A percentile compares a stretch with the other conserved stretches of the same genome.
Conservation (phyloP, 2,329 filamentous ascomycete genomes). For the Rugonectria rugulosa region DNA sequence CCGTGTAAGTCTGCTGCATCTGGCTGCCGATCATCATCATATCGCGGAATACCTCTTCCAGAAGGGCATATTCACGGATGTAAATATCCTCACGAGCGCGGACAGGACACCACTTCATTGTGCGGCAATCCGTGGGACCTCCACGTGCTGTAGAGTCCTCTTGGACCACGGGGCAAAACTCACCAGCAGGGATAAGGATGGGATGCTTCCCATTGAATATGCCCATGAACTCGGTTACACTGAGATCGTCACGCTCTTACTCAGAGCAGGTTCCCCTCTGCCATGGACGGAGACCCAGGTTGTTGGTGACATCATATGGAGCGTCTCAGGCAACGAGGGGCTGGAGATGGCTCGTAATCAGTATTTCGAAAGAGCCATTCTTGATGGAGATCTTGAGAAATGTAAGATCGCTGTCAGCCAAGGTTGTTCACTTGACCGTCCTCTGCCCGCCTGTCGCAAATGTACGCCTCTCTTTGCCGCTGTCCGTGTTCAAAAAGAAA, state of each 20-base stretch:
- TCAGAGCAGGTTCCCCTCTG: background rate
- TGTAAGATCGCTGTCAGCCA: background rate
- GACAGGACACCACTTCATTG: slow-evolving; percentile 7
- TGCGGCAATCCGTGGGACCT: background rate
- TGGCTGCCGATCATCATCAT: background rate
- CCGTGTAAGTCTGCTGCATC: background rate
- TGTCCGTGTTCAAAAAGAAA: background rate
- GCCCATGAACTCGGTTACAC: background rate
- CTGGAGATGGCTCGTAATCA: background rate
- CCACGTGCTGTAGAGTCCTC: background rate
- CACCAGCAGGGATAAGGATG: background rate
- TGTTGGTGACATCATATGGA: background rate
- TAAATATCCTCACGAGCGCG: background rate
- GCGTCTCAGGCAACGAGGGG: background rate
- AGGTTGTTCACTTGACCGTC: background rate
- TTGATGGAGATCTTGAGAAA: background rate
- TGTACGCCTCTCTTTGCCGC: slow-evolving; percentile 6
- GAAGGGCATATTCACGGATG: background rate
- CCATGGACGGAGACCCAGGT: background rate
- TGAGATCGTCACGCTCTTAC: background rate
- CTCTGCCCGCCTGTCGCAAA: background rate
- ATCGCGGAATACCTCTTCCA: background rate
- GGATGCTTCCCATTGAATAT: background rate
- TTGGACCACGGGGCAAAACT: background rate
- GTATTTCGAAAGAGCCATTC: background rate